Evolutionary conservation across 345 rosid species (phyloP), one percentile per base, ranked within the genome.

Genomic region (Gossypium rotundifolium): DNA sequence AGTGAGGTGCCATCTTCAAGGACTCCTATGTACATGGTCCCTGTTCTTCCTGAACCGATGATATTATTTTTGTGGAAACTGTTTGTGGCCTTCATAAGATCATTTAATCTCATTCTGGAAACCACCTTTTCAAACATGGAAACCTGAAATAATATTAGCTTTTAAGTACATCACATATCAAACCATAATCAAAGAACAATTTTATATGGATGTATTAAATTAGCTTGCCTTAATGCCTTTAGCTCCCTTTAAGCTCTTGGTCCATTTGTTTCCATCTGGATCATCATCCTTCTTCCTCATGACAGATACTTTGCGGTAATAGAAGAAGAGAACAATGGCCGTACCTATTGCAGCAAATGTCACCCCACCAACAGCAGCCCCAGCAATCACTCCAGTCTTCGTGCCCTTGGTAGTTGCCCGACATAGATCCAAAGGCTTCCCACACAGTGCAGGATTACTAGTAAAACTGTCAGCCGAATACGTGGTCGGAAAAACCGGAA

Each of bases 251-350:
- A 94, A 81, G 83, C 75, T 82, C 90, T 83, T 91, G 4, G 97
- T 86, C 97, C 97, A 94, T 79, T 82, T 89, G 78, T 94, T 94
- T 74, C 97, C 97, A 58, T 90, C 90, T 27, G 98, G 98, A 79
- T 94, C 98, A 71, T 87, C 93, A 6, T 83, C 87, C 88, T 87
- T 92, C 93, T 86, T 94, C 85, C 81, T 85, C 83, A 62, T 81
- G 74, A 53, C 67, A 71, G 86, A 70, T 73, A 80, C 49, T 81
- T 70, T 88, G 67, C 97, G 91, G 81, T 74, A 74, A 76, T 85
- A 86, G 81, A 87, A 80, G 84, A 84, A 76, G 85, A 89, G 10
- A 29, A 53, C 87, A 38, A 84, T 55, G 42, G 80, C 88, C 57
- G 88, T 82, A 54, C 82, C 79, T 65, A 91, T 23, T 2, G 98